Percentiles rank a stretch among this genome's conserved stretches.
These are phyloP conservation scores for Pleurotus platypus DNA, from an alignment of 768 basidiomycete genomes.

Conservation along the genomic window DNA sequence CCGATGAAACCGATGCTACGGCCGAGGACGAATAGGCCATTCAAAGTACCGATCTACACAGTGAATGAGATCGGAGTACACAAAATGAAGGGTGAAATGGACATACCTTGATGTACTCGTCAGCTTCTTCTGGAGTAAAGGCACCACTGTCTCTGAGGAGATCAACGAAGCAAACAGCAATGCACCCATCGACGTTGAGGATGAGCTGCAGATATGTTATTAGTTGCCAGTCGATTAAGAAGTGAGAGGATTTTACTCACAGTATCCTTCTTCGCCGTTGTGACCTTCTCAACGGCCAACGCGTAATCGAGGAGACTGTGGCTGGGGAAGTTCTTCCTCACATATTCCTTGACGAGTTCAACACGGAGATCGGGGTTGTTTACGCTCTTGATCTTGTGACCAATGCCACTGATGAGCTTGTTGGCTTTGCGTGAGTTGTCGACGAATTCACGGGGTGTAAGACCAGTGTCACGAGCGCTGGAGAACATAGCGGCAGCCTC, in stretches of 20 bases:
- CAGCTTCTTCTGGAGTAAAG: constrained; percentile 93
- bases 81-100: neutral
- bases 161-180: constrained; percentile 95
- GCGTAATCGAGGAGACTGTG: constrained; percentile 93
- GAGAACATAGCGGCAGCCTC: constrained; percentile 98
- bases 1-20: constrained; percentile 98
- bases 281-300: constrained; percentile 95
- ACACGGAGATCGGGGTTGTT: constrained; percentile 94
- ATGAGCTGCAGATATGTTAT: constrained; percentile 54
- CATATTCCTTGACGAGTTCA: constrained; percentile 94
- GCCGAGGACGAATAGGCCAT: constrained; percentile 95
- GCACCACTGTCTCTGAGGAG: constrained; percentile 89
- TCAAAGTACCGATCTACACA: constrained; percentile 77
- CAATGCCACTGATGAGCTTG: constrained; percentile 97
- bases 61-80: constrained; percentile 2
- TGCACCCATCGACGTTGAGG: constrained; percentile 94
- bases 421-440: constrained; percentile 90
- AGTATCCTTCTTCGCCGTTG: constrained; percentile 96
- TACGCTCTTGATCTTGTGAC: constrained; percentile 99
- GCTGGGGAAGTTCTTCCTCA: constrained; percentile 92
- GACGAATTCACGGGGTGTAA: constrained; percentile 98
- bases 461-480: constrained; percentile 81
- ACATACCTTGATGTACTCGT: constrained; percentile 87
- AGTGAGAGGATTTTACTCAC: constrained; percentile 31
- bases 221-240: neutral